A percentile compares a stretch with the other conserved stretches of the same genome.
Evolutionary conservation across 441 rosid genomes (phyloP).

Genomic region (Aleurites moluccanus): DNA sequence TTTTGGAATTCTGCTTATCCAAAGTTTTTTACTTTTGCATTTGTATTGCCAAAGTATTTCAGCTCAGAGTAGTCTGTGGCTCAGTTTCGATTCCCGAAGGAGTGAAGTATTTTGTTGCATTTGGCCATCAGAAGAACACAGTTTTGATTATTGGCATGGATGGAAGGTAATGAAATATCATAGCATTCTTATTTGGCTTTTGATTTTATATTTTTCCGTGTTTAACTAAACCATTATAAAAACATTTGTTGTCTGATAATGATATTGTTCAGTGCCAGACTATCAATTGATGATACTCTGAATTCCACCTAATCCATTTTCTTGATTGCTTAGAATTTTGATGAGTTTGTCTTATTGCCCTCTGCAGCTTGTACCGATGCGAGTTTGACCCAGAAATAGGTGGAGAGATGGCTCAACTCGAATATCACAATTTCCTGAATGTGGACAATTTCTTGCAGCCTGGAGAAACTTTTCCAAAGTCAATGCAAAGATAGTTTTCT

Average conservation of each 20-base stretch:
- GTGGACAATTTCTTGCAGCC: constrained; percentile 16
- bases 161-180: constrained; percentile 50
- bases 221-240: background rate
- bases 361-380: constrained; percentile 51
- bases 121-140: constrained; percentile 49
- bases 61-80: constrained; percentile 70
- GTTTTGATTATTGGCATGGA: constrained; percentile 52
- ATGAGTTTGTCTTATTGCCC: background rate
- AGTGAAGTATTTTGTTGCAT: constrained; percentile 38
- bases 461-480: constrained; percentile 16
- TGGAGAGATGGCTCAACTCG: constrained; percentile 53
- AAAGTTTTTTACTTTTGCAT: constrained; percentile 22
- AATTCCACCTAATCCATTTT: too few species aligned
- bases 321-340: too few species aligned
- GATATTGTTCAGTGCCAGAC: too few species aligned
- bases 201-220: background rate
- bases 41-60: constrained; percentile 57
- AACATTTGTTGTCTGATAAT: background rate
- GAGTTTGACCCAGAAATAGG: constrained; percentile 44
- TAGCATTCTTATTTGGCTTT: background rate
- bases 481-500: background rate
- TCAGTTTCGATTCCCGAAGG: constrained; percentile 49
- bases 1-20: background rate
- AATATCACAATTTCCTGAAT: constrained; percentile 39
- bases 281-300: background rate